A percentile compares a stretch with the other conserved stretches of the same genome.
Evolutionary conservation across 768 basidiomycete species (phyloP).

Genomic region (Tylopilus sp.): DNA sequence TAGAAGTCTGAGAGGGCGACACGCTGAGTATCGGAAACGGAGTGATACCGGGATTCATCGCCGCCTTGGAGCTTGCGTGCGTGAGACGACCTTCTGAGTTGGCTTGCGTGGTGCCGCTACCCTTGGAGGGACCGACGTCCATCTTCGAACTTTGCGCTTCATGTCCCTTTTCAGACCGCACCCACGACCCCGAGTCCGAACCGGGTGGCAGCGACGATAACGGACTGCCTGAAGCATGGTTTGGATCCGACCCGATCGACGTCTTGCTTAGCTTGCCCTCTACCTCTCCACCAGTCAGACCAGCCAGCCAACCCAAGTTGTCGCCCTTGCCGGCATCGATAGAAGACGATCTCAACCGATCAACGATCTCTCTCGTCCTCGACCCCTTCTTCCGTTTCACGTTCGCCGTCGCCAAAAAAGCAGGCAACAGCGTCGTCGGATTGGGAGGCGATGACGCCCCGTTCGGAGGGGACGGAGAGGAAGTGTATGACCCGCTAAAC

Average conservation of each 20-base stretch:
- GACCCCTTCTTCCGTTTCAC: conserved; percentile 26
- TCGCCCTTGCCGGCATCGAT: conserved; percentile 20
- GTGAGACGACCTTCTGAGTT: neutral
- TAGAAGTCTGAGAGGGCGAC: neutral
- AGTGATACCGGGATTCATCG: neutral
- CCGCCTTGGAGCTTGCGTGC: neutral
- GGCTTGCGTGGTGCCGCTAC: neutral
- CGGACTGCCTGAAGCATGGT: neutral
- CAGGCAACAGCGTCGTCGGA: conserved; percentile 20
- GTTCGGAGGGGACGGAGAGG: conserved; percentile 5
- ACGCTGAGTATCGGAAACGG: conserved; percentile 23
- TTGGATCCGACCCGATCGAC: conserved; percentile 1
- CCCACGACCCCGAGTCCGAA: neutral
- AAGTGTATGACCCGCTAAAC: conserved; percentile 6
- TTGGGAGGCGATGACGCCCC: neutral
- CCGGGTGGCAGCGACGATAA: neutral
- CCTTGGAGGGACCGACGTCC: neutral
- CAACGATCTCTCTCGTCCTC: conserved; percentile 30
- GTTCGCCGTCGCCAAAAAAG: conserved; percentile 19
- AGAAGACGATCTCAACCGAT: conserved; percentile 25
- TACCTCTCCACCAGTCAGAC: conserved; percentile 3
- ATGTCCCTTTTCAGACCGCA: conserved; percentile 1
- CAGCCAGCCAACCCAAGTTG: conserved; percentile 14
- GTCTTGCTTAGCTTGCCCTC: conserved; percentile 2
- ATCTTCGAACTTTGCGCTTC: neutral